Base-by-base conservation (phyloP, 169 alveolate species). In the Eimeria zaria region DNA sequence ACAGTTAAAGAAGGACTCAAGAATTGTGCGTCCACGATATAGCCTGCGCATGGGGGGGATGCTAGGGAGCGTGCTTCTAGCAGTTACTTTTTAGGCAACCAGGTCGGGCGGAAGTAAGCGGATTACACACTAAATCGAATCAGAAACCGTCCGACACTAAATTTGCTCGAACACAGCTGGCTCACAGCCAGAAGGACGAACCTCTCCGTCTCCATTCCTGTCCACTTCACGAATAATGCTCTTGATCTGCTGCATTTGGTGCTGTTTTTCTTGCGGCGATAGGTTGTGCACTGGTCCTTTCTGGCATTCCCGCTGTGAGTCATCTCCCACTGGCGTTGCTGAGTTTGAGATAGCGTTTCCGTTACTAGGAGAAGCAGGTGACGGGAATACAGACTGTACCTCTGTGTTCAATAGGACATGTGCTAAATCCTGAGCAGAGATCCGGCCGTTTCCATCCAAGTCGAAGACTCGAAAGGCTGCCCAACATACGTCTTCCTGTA, bases 391-490 rank as follows among this genome's bases (percentile, higher is more conserved):
- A 58, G 80, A 84, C 60, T 95, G 94, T 53, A 87, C 97, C 20
- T 74, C 94, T 18, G 85, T 85, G 76, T 91, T 83, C 84, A 84
- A 22, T 27, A 74, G 89, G 30, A 97, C 97, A 46, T 97, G 96
- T 69, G 88, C 95, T 30, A 97, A 81, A 33, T 98, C 99, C 51
- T 98, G 98, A 30, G 98, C 97, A 22, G 99, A 97, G 48, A 99
- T 98, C 9, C 95, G 97, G 1, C 99, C 99, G 97, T 98, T 98
- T 95, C 98, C 98, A 90, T 99, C 99, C 80, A 98, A 80, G 97
- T 99, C 99, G 95, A 99, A 98, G 44, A 98, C 98, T 58, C 98
- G 98, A 96, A 99, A 99, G 64, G 99, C 99, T 76, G 98, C 98
- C 97, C 97, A 95, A 44, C 97, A 95, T 27, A 95, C 95, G 71